A percentile compares a stretch with the other conserved stretches of the same genome.
These are phyloP conservation scores for Escallonia rubra DNA, from an alignment of 129 eudicot genomes.

Conservation along the genomic window DNA sequence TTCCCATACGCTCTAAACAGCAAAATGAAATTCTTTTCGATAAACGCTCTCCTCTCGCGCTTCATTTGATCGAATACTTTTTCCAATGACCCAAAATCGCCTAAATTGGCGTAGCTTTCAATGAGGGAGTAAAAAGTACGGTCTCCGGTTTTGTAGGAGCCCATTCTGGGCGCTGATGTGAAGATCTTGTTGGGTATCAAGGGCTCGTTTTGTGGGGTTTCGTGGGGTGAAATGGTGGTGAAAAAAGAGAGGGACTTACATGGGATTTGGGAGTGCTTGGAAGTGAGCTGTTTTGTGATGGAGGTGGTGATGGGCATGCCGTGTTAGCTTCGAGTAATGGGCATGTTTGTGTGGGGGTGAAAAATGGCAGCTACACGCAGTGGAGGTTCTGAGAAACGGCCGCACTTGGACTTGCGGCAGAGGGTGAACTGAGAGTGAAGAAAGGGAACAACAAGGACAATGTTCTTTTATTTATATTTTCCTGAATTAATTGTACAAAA, in stretches of 20 bases:
- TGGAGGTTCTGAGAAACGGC: too few relatives aligned
- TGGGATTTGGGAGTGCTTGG: conserved; percentile 24
- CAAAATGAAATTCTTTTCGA: conserved; percentile 58
- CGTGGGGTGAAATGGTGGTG: conserved; percentile 9
- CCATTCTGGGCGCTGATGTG: conserved; percentile 37
- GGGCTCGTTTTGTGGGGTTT: conserved; percentile 14
- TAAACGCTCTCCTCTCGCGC: conserved; percentile 50
- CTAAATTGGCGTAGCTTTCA: conserved; percentile 44
- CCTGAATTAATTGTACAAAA: too few relatives aligned
- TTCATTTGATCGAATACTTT: conserved; percentile 63
- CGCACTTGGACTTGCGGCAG: too few relatives aligned
- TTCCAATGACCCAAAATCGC: conserved; percentile 68
- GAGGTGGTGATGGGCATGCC: conserved; percentile 40
- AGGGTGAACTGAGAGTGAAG: too few relatives aligned
- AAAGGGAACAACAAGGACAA: too few relatives aligned
- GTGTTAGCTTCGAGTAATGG: background rate
- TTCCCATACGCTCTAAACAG: conserved; percentile 73
- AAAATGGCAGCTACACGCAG: too few relatives aligned
- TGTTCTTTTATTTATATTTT: too few relatives aligned
- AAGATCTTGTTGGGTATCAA: conserved; percentile 51
- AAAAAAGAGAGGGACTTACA: conserved; percentile 36
- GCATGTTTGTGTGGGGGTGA: too few relatives aligned
- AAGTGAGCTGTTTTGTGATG: conserved; percentile 23
- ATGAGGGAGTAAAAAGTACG: conserved; percentile 74
- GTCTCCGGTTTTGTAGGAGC: conserved; percentile 74